Evolutionary conservation across 768 basidiomycete species (phyloP), one percentile per base, ranked within the genome.

Genomic region (Rossbeevera mucosa): DNA sequence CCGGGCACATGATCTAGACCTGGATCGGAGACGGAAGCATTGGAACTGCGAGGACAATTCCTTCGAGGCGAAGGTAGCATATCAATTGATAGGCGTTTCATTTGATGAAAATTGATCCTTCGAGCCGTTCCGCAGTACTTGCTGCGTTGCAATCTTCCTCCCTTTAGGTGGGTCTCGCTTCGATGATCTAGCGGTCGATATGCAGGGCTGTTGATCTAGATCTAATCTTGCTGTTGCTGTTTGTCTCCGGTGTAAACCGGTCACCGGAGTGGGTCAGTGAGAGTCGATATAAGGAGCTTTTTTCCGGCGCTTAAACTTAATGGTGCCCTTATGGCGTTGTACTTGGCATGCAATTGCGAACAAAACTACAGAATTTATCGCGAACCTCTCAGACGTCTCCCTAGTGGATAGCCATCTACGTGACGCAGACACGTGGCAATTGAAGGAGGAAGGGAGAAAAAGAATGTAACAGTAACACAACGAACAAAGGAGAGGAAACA

Each of bases 31-130:
- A 28, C 30, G 14, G 18, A 41, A 30, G 56, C 44, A 31, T 7
- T 62, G 41, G 29, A 14, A 25, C 44, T 66, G 40, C 57, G 52
- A 41, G 70, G 18, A 38, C n/a, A 18, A 38, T 18, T 18, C n/a
- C 66, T 4, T 70, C 55, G 68, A 71, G 47, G 68, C 68, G 20
- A 56, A 62, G 28, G 59, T 68, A 36, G 18, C 68, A 43, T 26
- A 46, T 46, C 45, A 18, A 29, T 20, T 46, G 29, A 30, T 46
- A 20, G 29, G 16, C 13, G 20, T 38, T 25, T 25, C 43, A 28
- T 28, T 28, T 44, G 26, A 44, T 44, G n/a, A 28, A 22, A 38
- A 38, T 20, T 29, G 44, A 43, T 43, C n/a, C 6, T 44, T 44
- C 26, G 44, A 28, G 43, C 21, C 21, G 13, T 21, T 20, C 20